phyloP scores from a whole-genome alignment of 768 basidiomycete genomes.

The Psilocybe sp. region DNA sequence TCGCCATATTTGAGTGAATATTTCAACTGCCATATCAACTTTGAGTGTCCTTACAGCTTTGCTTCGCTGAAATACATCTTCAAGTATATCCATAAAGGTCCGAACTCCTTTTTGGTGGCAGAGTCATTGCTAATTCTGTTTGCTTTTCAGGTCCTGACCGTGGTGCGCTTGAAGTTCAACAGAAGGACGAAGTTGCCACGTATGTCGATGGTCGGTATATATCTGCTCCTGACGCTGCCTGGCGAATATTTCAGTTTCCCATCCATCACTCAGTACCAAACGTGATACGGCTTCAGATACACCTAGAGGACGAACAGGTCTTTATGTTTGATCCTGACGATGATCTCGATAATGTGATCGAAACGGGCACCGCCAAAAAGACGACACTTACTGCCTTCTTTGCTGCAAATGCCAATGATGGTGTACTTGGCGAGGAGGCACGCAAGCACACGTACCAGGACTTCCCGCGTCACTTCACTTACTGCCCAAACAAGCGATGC shows the following conservation, averaged over 20 bases:
- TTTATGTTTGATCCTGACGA: slow-evolving; percentile 32
- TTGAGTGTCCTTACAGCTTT: slow-evolving; percentile 39
- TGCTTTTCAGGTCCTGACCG: too few species aligned
- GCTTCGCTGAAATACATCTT: slow-evolving; percentile 40
- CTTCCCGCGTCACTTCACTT: slow-evolving; percentile 24
- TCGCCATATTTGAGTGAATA: slow-evolving; percentile 28
- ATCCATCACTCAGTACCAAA: slow-evolving; percentile 35
- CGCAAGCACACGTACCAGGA: slow-evolving; percentile 31
- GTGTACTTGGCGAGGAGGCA: slow-evolving; percentile 13
- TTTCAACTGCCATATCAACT: slow-evolving; percentile 46
- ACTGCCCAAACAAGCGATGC: background rate
- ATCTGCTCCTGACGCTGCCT: slow-evolving; percentile 29
- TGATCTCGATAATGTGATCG: slow-evolving; percentile 18
- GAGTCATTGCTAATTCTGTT: too few species aligned
- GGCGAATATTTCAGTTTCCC: slow-evolving; percentile 30
- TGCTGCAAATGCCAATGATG: slow-evolving; percentile 28
- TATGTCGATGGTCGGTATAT: slow-evolving; percentile 37
- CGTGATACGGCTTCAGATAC: slow-evolving; percentile 40
- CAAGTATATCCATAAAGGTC: slow-evolving; percentile 51
- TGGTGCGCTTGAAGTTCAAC: slow-evolving; percentile 14
- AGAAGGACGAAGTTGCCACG: slow-evolving; percentile 34
- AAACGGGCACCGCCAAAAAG: slow-evolving; percentile 17
- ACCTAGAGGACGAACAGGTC: slow-evolving; percentile 36
- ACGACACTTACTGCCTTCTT: slow-evolving; percentile 24
- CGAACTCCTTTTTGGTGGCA: too few species aligned